Evolutionary conservation across 1,284 basidiomycete genomes (phyloP).

Genomic region (Ceratobasidium papillatum): DNA sequence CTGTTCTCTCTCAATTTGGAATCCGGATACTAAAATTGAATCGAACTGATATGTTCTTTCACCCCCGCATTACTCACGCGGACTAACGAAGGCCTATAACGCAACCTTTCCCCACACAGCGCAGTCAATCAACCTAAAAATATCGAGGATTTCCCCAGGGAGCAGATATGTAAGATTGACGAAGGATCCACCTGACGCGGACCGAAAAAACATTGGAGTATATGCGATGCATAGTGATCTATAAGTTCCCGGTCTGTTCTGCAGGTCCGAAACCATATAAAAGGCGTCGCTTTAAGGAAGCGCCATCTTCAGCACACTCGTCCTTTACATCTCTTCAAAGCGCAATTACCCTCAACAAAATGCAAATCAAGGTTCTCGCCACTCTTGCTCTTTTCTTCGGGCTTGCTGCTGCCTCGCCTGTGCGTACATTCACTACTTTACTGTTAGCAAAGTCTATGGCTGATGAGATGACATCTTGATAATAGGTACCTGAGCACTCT

Average conservation of each 20-base stretch:
- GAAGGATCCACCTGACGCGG: background rate
- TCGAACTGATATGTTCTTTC: background rate
- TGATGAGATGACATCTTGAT: background rate
- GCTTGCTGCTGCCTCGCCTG: constrained; percentile 16
- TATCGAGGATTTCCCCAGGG: background rate
- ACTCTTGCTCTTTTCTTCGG: constrained; percentile 23
- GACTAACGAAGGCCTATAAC: background rate
- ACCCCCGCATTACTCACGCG: background rate
- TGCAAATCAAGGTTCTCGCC: constrained; percentile 2
- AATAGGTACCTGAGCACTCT: constrained; percentile 1
- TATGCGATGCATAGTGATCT: background rate
- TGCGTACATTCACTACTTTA: background rate
- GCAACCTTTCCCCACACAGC: background rate
- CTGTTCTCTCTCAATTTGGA: too few relatives aligned
- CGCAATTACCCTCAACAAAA: background rate
- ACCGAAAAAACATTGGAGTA: too few relatives aligned
- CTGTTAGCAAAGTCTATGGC: background rate
- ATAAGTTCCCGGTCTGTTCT: background rate
- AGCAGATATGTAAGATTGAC: background rate
- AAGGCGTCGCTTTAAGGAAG: background rate
- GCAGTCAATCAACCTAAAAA: background rate
- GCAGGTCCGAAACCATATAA: background rate
- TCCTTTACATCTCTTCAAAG: background rate
- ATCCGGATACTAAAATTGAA: background rate
- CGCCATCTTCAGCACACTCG: background rate